A percentile compares a stretch with the other conserved stretches of the same genome.
Evolutionary conservation across 352 stramenopile genomes (phyloP).

Genomic region (Saprolegnia diclina): DNA sequence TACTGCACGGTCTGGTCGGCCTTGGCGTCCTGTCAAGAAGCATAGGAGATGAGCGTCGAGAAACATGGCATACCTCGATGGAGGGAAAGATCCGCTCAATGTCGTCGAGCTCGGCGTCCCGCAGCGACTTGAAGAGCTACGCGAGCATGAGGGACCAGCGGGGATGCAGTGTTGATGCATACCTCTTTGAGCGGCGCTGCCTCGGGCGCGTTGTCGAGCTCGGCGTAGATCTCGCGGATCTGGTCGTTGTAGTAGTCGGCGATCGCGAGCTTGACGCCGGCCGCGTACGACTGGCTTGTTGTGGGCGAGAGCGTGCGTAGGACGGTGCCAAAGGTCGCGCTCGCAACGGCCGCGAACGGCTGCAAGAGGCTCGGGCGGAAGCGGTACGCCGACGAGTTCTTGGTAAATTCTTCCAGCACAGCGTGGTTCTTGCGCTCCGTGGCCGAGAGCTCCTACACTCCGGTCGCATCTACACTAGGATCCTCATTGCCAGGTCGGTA

Average conservation of each 20-base stretch:
- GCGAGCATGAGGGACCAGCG: too few relatives aligned
- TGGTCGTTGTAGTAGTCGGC: conserved; percentile 87
- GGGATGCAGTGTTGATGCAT: neutral
- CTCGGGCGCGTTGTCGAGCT: conserved; percentile 37
- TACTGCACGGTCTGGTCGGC: conserved; percentile 43
- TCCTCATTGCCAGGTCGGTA: neutral
- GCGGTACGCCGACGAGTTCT: conserved; percentile 25
- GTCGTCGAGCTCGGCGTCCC: conserved; percentile 70
- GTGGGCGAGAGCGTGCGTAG: conserved; percentile 4
- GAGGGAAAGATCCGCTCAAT: conserved; percentile 31
- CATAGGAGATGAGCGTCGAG: neutral
- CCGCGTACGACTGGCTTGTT: conserved; percentile 58
- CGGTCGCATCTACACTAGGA: neutral
- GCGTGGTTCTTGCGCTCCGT: conserved; percentile 10
- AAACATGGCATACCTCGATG: conserved; percentile 6
- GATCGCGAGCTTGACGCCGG: conserved; percentile 67
- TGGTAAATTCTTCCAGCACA: conserved; percentile 17
- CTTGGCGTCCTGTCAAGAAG: conserved; percentile 31
- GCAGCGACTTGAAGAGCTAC: conserved; percentile 62
- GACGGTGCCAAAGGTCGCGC: conserved; percentile 17
- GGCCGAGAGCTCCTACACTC: neutral
- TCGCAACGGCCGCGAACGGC: conserved; percentile 29
- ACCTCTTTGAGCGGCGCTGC: conserved; percentile 67
- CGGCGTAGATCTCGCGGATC: conserved; percentile 76
- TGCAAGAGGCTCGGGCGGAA: conserved; percentile 68